A percentile compares a stretch with the other conserved stretches of the same genome.
phyloP scores from a whole-genome alignment of 352 stramenopile genomes.

The Globisporangium uncinulatum region DNA sequence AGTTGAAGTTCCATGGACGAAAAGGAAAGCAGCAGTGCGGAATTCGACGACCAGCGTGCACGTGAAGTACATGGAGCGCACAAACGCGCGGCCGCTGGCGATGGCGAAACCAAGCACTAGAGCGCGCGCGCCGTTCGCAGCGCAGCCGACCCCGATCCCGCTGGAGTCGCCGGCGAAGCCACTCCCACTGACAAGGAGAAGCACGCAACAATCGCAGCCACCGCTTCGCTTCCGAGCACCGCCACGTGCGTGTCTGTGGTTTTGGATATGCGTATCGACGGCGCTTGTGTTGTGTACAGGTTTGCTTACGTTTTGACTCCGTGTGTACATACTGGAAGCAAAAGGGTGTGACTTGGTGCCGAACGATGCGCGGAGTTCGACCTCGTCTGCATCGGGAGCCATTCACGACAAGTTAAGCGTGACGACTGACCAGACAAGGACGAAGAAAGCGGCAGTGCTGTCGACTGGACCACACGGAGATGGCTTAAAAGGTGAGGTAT shows the following conservation, averaged over 20 bases:
- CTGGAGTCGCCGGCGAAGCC: conserved; percentile 11
- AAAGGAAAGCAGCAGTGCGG: conserved; percentile 2
- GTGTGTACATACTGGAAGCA: background rate
- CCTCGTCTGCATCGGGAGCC: background rate
- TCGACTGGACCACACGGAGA: too few species aligned
- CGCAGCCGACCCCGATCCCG: conserved; percentile 5
- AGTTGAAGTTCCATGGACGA: background rate
- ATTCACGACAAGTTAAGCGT: too few species aligned
- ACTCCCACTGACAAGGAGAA: background rate
- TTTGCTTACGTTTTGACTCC: too few species aligned
- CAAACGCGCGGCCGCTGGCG: background rate
- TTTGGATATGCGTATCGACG: background rate
- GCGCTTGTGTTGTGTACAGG: background rate
- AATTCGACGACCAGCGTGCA: background rate
- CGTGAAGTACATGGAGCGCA: background rate
- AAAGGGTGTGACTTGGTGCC: background rate
- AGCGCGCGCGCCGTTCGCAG: background rate
- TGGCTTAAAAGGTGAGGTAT: too few species aligned
- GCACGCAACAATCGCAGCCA: background rate
- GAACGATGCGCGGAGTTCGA: background rate
- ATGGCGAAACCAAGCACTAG: background rate
- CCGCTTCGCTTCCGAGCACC: background rate
- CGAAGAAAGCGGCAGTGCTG: too few species aligned
- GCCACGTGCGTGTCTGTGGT: background rate
- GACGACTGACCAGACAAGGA: too few species aligned